Percentiles rank a stretch among this genome's conserved stretches.
These are phyloP conservation scores for Talaromyces sp. DNA, from an alignment of 2,329 filamentous ascomycete species.

Conservation along the genomic window DNA sequence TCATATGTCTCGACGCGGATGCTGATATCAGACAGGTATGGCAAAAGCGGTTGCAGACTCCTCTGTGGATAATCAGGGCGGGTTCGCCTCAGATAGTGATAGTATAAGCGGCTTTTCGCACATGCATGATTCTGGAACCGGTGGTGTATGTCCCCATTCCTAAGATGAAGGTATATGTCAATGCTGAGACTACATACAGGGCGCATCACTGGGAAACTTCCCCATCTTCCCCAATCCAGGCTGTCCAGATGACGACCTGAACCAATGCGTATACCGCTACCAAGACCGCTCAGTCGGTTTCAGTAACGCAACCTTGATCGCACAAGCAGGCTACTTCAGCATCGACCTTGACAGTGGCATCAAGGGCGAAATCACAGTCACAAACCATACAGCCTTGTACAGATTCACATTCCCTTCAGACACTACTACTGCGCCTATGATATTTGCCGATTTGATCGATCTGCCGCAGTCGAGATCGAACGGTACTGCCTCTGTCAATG, in stretches of 20 bases:
- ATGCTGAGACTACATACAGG: slow-evolving; percentile 23
- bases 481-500: slow-evolving; percentile 55
- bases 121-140: slow-evolving; percentile 54
- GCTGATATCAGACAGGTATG: slow-evolving; percentile 38
- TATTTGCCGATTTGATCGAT: slow-evolving; percentile 65
- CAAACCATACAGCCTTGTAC: slow-evolving; percentile 65
- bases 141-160: slow-evolving; percentile 35
- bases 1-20: background rate
- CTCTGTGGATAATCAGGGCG: slow-evolving; percentile 53
- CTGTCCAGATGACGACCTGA: slow-evolving; percentile 60
- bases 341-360: slow-evolving; percentile 59
- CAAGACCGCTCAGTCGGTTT: slow-evolving; percentile 50
- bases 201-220: slow-evolving; percentile 68
- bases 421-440: slow-evolving; percentile 43
- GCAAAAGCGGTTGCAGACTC: slow-evolving; percentile 57
- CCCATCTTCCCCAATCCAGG: slow-evolving; percentile 65
- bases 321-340: slow-evolving; percentile 64
- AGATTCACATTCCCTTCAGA: slow-evolving; percentile 60
- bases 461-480: slow-evolving; percentile 60
- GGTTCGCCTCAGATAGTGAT: slow-evolving; percentile 53
- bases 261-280: slow-evolving; percentile 61
- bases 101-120: slow-evolving; percentile 52
- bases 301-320: slow-evolving; percentile 51
- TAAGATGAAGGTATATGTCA: background rate
- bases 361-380: slow-evolving; percentile 63